phyloP scores from a whole-genome alignment of 306 rosid genomes.

The Potentilla sterilis region DNA sequence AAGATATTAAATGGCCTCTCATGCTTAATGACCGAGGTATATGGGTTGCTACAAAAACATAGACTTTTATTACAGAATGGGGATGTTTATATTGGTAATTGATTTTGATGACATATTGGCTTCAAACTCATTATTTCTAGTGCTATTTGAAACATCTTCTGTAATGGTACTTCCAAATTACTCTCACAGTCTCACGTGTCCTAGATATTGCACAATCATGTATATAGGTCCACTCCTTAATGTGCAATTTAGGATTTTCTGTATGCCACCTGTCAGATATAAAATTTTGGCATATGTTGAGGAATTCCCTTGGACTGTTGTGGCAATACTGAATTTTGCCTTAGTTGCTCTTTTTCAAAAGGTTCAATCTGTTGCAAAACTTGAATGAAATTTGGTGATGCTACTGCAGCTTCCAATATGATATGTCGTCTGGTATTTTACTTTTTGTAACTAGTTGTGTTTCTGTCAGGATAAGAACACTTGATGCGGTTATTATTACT shows the following conservation, averaged over 20 bases:
- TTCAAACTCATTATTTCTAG: neutral
- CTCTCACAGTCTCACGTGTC: neutral
- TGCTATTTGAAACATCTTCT: neutral
- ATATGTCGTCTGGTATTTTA: conserved; percentile 19
- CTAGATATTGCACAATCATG: neutral
- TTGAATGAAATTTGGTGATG: conserved; percentile 5
- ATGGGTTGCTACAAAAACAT: neutral
- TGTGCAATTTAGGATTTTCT: neutral
- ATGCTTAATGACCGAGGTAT: neutral
- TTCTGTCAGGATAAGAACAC: conserved; percentile 92
- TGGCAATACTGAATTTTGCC: neutral
- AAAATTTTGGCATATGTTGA: neutral
- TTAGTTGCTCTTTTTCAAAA: neutral
- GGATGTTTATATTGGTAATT: neutral
- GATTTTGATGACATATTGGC: neutral
- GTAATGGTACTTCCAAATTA: neutral
- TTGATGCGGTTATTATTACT: conserved; percentile 93
- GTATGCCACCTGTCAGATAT: neutral
- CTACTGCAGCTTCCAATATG: conserved; percentile 29
- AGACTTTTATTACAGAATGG: neutral
- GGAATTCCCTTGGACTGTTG: conserved; percentile 1
- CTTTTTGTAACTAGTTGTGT: conserved; percentile 47
- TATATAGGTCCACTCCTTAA: neutral
- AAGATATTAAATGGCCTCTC: neutral
- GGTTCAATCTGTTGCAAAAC: conserved; percentile 3